Evolutionary conservation across 106 monocot species (phyloP).

Genomic region (Dioscorea dumetorum): DNA sequence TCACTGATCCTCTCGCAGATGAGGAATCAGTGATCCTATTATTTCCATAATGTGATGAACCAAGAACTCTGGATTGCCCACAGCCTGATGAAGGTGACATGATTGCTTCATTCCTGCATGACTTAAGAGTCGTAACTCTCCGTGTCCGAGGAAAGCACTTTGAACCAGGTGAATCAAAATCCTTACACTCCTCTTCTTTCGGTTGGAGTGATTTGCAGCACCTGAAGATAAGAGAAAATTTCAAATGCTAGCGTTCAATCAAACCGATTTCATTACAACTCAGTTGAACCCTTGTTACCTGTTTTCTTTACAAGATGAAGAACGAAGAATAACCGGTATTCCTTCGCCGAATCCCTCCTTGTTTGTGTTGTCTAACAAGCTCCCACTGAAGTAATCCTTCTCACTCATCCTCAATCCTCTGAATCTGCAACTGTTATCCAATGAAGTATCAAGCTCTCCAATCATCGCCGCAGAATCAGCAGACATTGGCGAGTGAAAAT

Average conservation of each 20-base stretch:
- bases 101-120: slow-evolving; percentile 22
- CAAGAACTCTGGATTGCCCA: neutral
- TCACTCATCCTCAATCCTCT: slow-evolving; percentile 20
- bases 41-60: slow-evolving; percentile 35
- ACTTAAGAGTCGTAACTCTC: slow-evolving; percentile 40
- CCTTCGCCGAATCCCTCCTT: slow-evolving; percentile 10
- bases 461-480: neutral
- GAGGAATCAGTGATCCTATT: slow-evolving; percentile 41
- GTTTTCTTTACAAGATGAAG: slow-evolving; percentile 27
- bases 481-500: slow-evolving; percentile 15
- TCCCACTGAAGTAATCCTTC: slow-evolving; percentile 39
- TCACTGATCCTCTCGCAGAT: slow-evolving; percentile 34
- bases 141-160: slow-evolving; percentile 63
- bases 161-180: slow-evolving; percentile 30
- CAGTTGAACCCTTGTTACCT: slow-evolving; percentile 6
- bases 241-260: too few species aligned
- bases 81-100: slow-evolving; percentile 42
- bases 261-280: too few species aligned
- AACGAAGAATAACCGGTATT: slow-evolving; percentile 15
- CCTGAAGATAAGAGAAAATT: slow-evolving; percentile 21
- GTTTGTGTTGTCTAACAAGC: slow-evolving; percentile 25
- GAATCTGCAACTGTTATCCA: slow-evolving; percentile 19
- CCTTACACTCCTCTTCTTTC: slow-evolving; percentile 13
- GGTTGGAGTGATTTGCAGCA: slow-evolving; percentile 35
- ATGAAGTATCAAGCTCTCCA: slow-evolving; percentile 16